phyloP scores from a whole-genome alignment of 805 yeast species.

The Ogataea chonburiensis region DNA sequence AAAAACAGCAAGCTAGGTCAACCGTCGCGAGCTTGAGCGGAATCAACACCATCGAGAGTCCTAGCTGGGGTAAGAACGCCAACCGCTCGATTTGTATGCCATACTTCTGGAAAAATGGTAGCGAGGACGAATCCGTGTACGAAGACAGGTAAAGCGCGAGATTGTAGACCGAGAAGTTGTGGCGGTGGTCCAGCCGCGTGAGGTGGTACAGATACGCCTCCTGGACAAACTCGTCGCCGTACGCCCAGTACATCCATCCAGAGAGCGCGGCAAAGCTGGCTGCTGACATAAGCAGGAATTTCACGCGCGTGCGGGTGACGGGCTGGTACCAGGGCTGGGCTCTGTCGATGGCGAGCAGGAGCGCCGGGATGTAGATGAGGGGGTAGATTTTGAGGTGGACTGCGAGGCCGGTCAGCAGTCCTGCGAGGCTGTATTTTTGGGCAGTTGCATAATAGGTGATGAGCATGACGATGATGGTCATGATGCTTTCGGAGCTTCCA shows the following conservation, averaged over 20 bases:
- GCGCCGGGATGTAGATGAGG: conserved; percentile 77
- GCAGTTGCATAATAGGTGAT: conserved; percentile 48
- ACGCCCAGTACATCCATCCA: conserved; percentile 58
- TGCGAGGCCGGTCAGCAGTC: conserved; percentile 65
- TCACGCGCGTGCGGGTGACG: conserved; percentile 43
- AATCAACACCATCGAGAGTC: conserved; percentile 54
- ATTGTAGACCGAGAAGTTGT: conserved; percentile 89
- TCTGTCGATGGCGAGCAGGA: conserved; percentile 40
- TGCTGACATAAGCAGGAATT: conserved; percentile 41
- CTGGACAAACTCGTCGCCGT: conserved; percentile 72
- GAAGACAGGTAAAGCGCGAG: conserved; percentile 66
- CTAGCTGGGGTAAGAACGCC: conserved; percentile 84
- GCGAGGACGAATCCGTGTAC: conserved; percentile 25
- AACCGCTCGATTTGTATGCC: conserved; percentile 35
- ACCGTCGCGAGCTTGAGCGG: conserved; percentile 49
- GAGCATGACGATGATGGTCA: conserved; percentile 72
- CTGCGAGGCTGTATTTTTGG: conserved; percentile 36
- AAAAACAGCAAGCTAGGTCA: conserved; percentile 52
- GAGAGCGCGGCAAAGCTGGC: conserved; percentile 49
- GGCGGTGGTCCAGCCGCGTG: conserved; percentile 85
- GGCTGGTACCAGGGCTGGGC: conserved; percentile 35
- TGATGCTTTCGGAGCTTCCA: conserved; percentile 88
- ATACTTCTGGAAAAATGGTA: conserved; percentile 9
- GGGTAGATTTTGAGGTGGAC: conserved; percentile 94
- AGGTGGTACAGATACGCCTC: conserved; percentile 85